Percentiles rank a stretch among this genome's conserved stretches.
Conservation (phyloP, 768 basidiomycete genomes). For the Scleroderma bovista region DNA sequence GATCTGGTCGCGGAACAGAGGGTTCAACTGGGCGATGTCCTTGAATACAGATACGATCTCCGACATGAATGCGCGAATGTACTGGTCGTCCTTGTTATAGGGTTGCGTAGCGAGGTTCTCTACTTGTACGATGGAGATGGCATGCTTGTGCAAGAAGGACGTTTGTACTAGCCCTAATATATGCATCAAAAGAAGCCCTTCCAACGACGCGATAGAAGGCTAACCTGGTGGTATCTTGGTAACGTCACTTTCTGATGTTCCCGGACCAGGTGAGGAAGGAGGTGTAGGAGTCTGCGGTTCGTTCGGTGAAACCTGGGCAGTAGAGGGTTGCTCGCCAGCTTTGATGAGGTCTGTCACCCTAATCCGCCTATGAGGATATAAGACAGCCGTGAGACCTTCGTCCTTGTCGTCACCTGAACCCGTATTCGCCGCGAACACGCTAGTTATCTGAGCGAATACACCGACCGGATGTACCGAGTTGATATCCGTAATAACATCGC, state of each 20-base stretch:
- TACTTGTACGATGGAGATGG: conserved; percentile 84
- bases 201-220: neutral
- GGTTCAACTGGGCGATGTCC: conserved; percentile 95
- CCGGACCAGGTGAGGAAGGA: conserved; percentile 33
- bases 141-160: conserved; percentile 74
- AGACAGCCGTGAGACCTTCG: conserved; percentile 88
- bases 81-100: conserved; percentile 90
- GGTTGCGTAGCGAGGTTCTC: conserved; percentile 77
- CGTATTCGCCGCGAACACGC: conserved; percentile 66
- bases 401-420: conserved; percentile 62
- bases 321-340: conserved; percentile 39
- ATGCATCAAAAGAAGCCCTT: neutral
- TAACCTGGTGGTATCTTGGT: conserved; percentile 22
- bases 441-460: conserved; percentile 96
- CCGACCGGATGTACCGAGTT: conserved; percentile 89
- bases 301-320: conserved; percentile 33
- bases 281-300: conserved; percentile 40
- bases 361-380: conserved; percentile 91
- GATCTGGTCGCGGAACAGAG: conserved; percentile 97
- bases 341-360: conserved; percentile 84
- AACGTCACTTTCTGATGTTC: conserved; percentile 18
- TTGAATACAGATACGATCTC: conserved; percentile 98
- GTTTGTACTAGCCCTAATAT: conserved; percentile 64
- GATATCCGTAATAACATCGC: conserved; percentile 85
- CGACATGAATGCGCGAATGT: conserved; percentile 92